Evolutionary conservation across 768 basidiomycete genomes (phyloP).

Genomic region (Suillus sp.): DNA sequence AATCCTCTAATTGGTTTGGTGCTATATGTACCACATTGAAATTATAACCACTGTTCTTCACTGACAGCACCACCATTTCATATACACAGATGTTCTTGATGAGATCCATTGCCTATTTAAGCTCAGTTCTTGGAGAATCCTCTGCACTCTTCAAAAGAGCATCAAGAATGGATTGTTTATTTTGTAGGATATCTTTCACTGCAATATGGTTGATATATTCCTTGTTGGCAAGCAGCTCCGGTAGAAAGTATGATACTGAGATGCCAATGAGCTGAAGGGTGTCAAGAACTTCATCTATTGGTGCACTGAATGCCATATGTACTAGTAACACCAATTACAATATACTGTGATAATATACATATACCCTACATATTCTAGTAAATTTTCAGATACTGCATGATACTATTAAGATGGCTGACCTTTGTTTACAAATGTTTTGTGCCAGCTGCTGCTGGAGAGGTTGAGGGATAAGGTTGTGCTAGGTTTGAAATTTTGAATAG

Average conservation of each 20-base stretch:
- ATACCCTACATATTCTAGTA: conserved; percentile 3
- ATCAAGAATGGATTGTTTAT: neutral
- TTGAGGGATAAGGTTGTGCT: neutral
- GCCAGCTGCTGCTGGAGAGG: neutral
- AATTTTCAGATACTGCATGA: neutral
- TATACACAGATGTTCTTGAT: neutral
- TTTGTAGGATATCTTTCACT: neutral
- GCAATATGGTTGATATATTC: conserved; percentile 1
- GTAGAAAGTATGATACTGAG: neutral
- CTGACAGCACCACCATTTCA: conserved; percentile 1
- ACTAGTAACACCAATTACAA: neutral
- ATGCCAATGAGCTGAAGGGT: conserved; percentile 4
- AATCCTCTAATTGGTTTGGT: conserved; percentile 7
- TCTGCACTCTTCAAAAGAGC: neutral
- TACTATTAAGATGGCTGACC: neutral
- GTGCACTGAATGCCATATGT: conserved; percentile 3
- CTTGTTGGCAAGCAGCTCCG: neutral
- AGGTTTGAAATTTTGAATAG: neutral
- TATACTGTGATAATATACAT: neutral
- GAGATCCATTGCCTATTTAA: neutral
- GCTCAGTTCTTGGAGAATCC: neutral
- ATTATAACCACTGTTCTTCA: conserved; percentile 1
- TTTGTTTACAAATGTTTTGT: neutral
- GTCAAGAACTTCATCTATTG: neutral
- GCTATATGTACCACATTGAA: conserved; percentile 4